Base-by-base conservation (phyloP, 1,284 basidiomycete species). In the Leccinum pachyderme region DNA sequence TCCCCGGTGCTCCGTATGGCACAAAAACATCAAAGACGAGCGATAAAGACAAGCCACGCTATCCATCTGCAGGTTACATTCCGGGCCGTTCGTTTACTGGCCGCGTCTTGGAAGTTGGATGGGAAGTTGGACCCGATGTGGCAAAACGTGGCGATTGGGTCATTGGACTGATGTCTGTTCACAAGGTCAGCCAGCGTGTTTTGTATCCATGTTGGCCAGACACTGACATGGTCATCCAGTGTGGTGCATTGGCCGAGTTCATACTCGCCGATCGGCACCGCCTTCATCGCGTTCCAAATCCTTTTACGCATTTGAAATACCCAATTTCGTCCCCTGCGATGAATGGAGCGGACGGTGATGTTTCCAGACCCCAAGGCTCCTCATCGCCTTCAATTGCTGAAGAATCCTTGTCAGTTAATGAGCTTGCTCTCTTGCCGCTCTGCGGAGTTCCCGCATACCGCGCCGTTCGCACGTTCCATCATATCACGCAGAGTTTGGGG, bases 31-130 rank as follows among this genome's bases (percentile, higher is more conserved):
- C 49, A 55, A 66, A 58, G 58, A 65, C 72, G 49, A 72, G 68
- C 53, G 61, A 60, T 47, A 64, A 65, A 55, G 61, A 63, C 46
- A 69, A 66, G 55, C 58, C 35, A 22, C 63, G 59, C 43, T 58
- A 75, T 29, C 79, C 80, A 24, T 49, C 68, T 8, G 80, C 82
- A 15, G 88, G 89, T 2, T 89, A 83, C 67, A 81, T 94, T 2
- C 93, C 93, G 12, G 93, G 92, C 0, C 77, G 93, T 47, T 87
- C 86, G 56, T 89, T 95, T 67, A 87, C 92, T 8, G 93, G 93
- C 4, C 76, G 90, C 41, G 86, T 86, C 32, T 67, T 94, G 47
- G 88, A 91, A 62, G 84, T 82, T 57, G 93, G 93, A 1, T 87
- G 83, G 78, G 89, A 91, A 52, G 90, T 94, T 15, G 79, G 78